Base-by-base conservation (phyloP, 495 filamentous ascomycete genomes). In the Hypomontagnella submonticulosa region DNA sequence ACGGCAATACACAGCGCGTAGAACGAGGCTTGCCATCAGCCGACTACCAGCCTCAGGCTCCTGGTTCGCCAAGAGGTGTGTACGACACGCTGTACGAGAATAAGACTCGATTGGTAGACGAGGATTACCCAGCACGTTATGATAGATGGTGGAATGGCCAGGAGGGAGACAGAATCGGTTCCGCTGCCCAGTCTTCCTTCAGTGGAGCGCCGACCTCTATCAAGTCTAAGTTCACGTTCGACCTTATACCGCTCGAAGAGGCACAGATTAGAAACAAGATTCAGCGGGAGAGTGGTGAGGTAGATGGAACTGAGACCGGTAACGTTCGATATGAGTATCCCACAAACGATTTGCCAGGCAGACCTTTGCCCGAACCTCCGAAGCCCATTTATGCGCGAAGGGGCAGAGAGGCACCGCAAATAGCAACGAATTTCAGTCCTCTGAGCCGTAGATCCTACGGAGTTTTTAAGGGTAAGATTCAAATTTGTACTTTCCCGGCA, bases 161-260 rank as follows among this genome's bases (percentile, higher is more conserved):
- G 20, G 41, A 63, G 12, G 10, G 11, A 16, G 13, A 40, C 12
- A 20, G 41, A 19, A 27, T 27, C 6, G n/a, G 15, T 12, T 13
- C 54, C 3, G 13, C 23, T 12, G 20, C 41, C 19, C 37, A 49
- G 53, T 23, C 63, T 2, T 40, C 38, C 1, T 38, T 37, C 6
- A 66, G 56, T 4, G 57, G 33, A 3, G 20, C 52, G n/a, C 27
- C 38, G 0, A 19, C 37, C 18, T 46, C 68, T 2, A 27, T 46
- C 0, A 33, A 50, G 20, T 69, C 71, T 0, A 72, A 74, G 55
- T 74, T 74, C 16, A 32, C 63, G 0, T 72, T 72, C 9, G 60
- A 68, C 23, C 63, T 74, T 13, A 15, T 74, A 1, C 53, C 71
- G 0, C 69, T 74, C 2, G 53, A 58, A 0, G 42, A 60, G 19